Evolutionary conservation across 352 stramenopile species (phyloP), one percentile per base, ranked within the genome.

Genomic region (Pythium oligandrum): DNA sequence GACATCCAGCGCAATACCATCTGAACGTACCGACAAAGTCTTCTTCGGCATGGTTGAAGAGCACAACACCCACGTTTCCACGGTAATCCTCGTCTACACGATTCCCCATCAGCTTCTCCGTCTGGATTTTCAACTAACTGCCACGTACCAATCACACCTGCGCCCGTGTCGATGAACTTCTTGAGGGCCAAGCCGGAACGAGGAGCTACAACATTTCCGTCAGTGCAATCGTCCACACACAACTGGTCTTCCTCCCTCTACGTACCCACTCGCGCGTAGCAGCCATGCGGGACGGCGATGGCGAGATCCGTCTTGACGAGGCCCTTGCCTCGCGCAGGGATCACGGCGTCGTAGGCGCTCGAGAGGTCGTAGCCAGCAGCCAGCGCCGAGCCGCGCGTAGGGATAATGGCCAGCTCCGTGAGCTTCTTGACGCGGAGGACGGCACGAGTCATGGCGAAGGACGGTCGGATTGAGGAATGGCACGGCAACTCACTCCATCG

Each of bases 101-200:
- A 42, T 42, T 12, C 38, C 7, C 38, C 7, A 1, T 26, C 33
- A 44, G 9, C 38, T 26, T 26, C 17, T 26, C 17, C 17, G 17
- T 26, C 17, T 26, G 17, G 17, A 26, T 26, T 26, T 26, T 26
- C 17, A 26, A 26, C 17, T 4, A 17, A 42, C 2, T 2, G n/a
- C 4, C 2, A 40, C 71, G 4, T 40, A 83, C 71, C 96, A 42
- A 99, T 97, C 49, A 99, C 97, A 26, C 97, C 97, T 3, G 97
- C 97, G 40, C 97, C 97, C 6, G 96, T 95, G 66, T 99, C 96
- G 61, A 99, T 99, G 57, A 97, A 97, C 54, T 99, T 97, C 71
- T 99, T 99, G 48, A 94, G 80, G 11, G 97, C 95, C 26, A 99
- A 81, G 12, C 97, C 97, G 32, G 89, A 98, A 31, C 94, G 85